Evolutionary conservation across 1,284 basidiomycete species (phyloP).

Genomic region (Phylloboletellus chloephorus): DNA sequence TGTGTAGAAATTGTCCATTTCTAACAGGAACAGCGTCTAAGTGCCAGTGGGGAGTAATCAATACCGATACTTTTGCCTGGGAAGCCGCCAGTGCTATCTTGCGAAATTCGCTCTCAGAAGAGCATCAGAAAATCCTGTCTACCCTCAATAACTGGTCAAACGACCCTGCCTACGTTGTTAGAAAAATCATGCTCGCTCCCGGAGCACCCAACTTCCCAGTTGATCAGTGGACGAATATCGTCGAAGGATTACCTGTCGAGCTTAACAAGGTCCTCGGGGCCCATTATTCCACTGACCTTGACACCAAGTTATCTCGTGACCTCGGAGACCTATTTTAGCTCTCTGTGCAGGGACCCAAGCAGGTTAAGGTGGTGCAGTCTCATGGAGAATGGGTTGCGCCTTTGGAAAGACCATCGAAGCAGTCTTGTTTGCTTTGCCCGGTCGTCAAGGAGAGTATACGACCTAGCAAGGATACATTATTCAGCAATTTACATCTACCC

Average conservation of each 20-base stretch:
- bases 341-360: no score
- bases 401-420: background rate
- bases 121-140: no score
- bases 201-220: background rate
- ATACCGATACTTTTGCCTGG: no score
- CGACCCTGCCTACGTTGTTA: background rate
- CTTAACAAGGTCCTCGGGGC: slow-evolving; percentile 5
- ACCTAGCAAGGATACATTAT: background rate
- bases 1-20: no score
- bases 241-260: background rate
- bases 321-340: no score
- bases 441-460: slow-evolving; percentile 14
- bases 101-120: no score
- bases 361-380: no score
- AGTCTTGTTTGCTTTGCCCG: slow-evolving; percentile 23
- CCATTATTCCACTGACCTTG: no score
- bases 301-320: no score
- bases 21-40: no score
- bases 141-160: background rate
- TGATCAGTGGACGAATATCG: slow-evolving; percentile 1
- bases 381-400: background rate
- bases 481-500: background rate
- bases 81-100: no score
- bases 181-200: background rate
- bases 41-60: no score